These are phyloP conservation scores for Alisma plantagoaquatica DNA, from an alignment of 106 monocot genomes.

Conservation along the genomic window DNA sequence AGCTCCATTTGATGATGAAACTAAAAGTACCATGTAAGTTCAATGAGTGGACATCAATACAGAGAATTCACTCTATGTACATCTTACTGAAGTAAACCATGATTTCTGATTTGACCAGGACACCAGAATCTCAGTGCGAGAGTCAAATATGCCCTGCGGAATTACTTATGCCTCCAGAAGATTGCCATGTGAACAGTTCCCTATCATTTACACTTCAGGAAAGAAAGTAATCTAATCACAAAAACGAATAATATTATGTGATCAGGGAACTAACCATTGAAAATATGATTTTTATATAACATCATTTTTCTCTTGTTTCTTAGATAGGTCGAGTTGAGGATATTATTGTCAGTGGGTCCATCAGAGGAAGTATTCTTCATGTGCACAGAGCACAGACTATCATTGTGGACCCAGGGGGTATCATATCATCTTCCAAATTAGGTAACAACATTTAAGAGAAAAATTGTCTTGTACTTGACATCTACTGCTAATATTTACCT, in stretches of 20 bases:
- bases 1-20: constrained; percentile 65
- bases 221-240: constrained; percentile 9
- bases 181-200: constrained; percentile 87
- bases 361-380: constrained; percentile 80
- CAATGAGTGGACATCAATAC: too few relatives aligned
- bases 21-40: constrained; percentile 70
- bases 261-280: too few relatives aligned
- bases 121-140: constrained; percentile 42
- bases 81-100: too few relatives aligned
- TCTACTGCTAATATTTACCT: too few relatives aligned
- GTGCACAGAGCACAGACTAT: constrained; percentile 92
- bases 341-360: constrained; percentile 44
- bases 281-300: too few relatives aligned
- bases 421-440: constrained; percentile 78
- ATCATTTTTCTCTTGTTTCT: constrained; percentile 8
- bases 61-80: too few relatives aligned
- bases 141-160: constrained; percentile 81
- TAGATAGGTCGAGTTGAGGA: constrained; percentile 95
- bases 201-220: constrained; percentile 81
- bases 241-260: too few relatives aligned
- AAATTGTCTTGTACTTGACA: too few relatives aligned
- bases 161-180: constrained; percentile 82
- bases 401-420: constrained; percentile 38
- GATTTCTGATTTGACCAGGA: constrained; percentile 39
- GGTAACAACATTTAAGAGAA: constrained; percentile 37